These are phyloP conservation scores for Solanum gracilifrons DNA, from an alignment of 257 asterid genomes.

Conservation along the genomic window DNA sequence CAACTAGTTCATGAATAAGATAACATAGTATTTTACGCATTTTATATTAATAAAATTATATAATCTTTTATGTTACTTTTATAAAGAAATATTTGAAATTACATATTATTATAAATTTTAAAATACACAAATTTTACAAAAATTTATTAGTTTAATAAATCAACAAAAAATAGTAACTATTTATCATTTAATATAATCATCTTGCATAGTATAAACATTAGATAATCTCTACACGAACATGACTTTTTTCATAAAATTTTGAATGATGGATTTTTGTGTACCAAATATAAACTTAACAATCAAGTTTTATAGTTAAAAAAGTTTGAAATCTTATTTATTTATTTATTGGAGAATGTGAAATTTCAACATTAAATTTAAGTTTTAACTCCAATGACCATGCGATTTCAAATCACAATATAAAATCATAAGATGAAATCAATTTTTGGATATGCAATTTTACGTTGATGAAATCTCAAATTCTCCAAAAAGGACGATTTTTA, in stretches of 20 bases:
- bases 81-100: background rate
- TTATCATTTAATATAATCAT: no score
- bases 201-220: no score
- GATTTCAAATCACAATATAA: no score
- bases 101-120: background rate
- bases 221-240: no score
- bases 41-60: no score
- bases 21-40: no score
- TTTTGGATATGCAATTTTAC: background rate
- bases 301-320: background rate
- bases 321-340: background rate
- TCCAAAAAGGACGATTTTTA: no score
- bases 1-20: no score
- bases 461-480: no score
- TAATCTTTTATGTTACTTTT: background rate
- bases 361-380: background rate
- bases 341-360: background rate
- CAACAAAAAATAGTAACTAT: no score
- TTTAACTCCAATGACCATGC: background rate
- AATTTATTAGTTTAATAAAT: background rate
- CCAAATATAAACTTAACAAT: background rate
- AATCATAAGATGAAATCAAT: fast-evolving
- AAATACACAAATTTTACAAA: background rate
- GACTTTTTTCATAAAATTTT: background rate
- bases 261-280: background rate